Evolutionary conservation across 1,139 yeast genomes (phyloP).

Genomic region (Sugiyamaella xylanicola): DNA sequence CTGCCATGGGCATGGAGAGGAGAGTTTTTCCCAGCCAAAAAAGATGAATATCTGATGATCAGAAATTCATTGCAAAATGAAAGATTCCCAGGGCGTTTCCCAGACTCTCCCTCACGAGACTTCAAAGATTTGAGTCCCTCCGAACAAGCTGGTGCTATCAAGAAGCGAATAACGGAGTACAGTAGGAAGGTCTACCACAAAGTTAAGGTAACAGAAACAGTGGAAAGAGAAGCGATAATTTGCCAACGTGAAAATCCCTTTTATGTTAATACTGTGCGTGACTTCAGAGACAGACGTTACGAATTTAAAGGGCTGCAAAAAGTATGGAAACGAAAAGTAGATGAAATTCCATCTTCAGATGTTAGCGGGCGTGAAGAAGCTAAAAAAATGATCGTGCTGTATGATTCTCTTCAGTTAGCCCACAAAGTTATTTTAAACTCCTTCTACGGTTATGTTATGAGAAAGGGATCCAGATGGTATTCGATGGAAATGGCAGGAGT

Average conservation of each 20-base stretch:
- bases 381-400: slow-evolving; percentile 86
- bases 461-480: slow-evolving; percentile 98
- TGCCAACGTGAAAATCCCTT: slow-evolving; percentile 98
- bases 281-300: slow-evolving; percentile 93
- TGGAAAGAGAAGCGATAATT: slow-evolving; percentile 89
- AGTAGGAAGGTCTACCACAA: slow-evolving; percentile 84
- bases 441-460: slow-evolving; percentile 97
- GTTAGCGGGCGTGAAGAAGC: slow-evolving; percentile 75
- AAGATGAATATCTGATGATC: slow-evolving; percentile 89
- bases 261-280: slow-evolving; percentile 91
- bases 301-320: slow-evolving; percentile 94
- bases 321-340: slow-evolving; percentile 85
- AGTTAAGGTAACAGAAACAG: slow-evolving; percentile 77
- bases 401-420: slow-evolving; percentile 94
- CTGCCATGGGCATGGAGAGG: slow-evolving; percentile 99
- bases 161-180: slow-evolving; percentile 80
- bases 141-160: slow-evolving; percentile 77
- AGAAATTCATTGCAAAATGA: slow-evolving; percentile 82
- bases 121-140: slow-evolving; percentile 61
- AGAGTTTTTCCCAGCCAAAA: slow-evolving; percentile 87
- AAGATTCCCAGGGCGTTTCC: slow-evolving; percentile 56
- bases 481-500: slow-evolving; percentile 99
- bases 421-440: slow-evolving; percentile 97
- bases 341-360: slow-evolving; percentile 57
- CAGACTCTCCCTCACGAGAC: slow-evolving; percentile 56